Conservation (phyloP, 2,329 filamentous ascomycete genomes). For the Salinomyces thailandicus region DNA sequence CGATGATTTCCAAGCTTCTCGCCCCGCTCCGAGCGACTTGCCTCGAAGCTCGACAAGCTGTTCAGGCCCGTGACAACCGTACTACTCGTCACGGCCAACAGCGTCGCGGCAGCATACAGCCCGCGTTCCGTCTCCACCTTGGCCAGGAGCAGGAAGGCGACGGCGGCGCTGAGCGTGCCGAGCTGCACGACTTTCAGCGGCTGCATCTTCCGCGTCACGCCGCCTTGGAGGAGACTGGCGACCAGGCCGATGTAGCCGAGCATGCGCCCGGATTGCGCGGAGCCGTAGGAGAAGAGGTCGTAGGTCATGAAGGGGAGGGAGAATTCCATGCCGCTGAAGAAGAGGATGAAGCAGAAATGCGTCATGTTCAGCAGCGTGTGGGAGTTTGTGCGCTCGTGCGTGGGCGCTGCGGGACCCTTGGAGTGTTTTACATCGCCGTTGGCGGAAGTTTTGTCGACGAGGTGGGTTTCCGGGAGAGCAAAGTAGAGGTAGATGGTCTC, state of each 20-base stretch:
- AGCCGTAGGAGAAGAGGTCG: conserved; percentile 75
- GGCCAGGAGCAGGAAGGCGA: conserved; percentile 70
- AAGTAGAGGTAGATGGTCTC: conserved; percentile 85
- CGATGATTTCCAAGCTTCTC: conserved; percentile 77
- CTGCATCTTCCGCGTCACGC: conserved; percentile 74
- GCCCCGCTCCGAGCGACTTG: conserved; percentile 66
- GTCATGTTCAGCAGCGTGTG: conserved; percentile 71
- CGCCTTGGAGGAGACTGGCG: conserved; percentile 84
- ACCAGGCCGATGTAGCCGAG: conserved; percentile 87
- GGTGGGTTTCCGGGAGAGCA: conserved; percentile 76
- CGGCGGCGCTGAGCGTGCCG: conserved; percentile 65
- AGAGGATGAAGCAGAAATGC: conserved; percentile 85
- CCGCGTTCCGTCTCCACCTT: conserved; percentile 55
- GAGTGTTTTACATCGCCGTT: conserved; percentile 11
- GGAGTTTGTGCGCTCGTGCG: conserved; percentile 59
- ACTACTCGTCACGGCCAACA: conserved; percentile 80
- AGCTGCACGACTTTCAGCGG: conserved; percentile 70
- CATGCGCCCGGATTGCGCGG: conserved; percentile 70
- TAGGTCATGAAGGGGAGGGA: conserved; percentile 96
- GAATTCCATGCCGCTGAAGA: conserved; percentile 98
- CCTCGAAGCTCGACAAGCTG: conserved; percentile 83
- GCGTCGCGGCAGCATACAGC: conserved; percentile 71
- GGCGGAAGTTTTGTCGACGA: conserved; percentile 22
- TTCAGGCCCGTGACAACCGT: conserved; percentile 93
- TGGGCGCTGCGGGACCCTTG: conserved; percentile 15